Percentiles rank a stretch among this genome's conserved stretches.
Evolutionary conservation across 495 filamentous ascomycete genomes (phyloP).

Genomic region (Copromyces sp.): DNA sequence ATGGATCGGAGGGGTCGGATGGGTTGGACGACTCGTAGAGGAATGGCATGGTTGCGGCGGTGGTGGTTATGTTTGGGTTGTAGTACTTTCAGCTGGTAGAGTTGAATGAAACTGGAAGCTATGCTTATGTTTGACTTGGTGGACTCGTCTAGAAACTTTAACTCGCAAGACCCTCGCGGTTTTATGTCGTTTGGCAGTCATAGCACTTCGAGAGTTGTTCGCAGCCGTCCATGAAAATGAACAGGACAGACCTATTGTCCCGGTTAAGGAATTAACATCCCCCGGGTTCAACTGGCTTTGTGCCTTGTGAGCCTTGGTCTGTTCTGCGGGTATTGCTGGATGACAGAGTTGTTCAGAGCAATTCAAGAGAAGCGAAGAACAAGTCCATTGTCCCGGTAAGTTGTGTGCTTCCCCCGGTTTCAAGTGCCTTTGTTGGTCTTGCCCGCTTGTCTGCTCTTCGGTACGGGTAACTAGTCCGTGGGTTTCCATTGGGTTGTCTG

Average conservation of each 20-base stretch:
- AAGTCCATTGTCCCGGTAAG: background rate
- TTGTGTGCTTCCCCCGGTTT: background rate
- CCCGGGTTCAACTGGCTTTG: too few species aligned
- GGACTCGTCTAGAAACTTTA: background rate
- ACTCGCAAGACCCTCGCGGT: background rate
- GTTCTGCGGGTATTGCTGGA: too few species aligned
- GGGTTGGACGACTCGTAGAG: background rate
- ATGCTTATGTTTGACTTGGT: background rate
- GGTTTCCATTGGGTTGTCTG: background rate
- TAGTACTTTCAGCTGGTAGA: background rate
- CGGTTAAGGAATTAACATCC: too few species aligned
- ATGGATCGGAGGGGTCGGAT: background rate
- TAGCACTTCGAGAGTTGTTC: background rate
- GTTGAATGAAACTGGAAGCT: background rate
- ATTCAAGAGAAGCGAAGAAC: background rate
- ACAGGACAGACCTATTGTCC: too few species aligned
- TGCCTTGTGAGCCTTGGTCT: too few species aligned
- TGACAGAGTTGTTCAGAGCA: background rate
- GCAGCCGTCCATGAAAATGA: background rate
- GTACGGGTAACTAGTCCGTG: background rate
- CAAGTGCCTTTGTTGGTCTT: background rate
- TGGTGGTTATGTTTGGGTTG: background rate
- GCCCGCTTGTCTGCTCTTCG: background rate
- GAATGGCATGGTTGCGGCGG: background rate
- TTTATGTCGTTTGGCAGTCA: background rate